Evolutionary conservation across 225 moss, liverwort and hornwort genomes (phyloP).

Genomic region (Straminergon stramineum): DNA sequence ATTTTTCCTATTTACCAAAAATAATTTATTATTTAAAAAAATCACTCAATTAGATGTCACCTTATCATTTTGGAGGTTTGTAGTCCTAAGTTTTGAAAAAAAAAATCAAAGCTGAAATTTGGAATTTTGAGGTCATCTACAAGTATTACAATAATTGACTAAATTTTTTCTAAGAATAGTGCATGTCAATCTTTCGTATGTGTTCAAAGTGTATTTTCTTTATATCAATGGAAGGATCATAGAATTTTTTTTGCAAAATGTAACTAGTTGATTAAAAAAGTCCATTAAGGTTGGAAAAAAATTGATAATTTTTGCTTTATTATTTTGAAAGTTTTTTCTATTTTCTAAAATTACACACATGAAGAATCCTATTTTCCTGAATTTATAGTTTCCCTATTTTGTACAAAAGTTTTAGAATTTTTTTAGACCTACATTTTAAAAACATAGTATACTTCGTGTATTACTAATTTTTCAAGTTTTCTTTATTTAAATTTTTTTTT

Average conservation of each 20-base stretch:
- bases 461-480: not conserved
- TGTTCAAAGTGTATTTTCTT: not conserved
- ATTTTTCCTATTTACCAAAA: not conserved
- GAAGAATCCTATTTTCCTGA: rapidly evolving
- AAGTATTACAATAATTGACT: too few species aligned
- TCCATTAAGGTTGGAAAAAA: not conserved
- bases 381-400: not conserved
- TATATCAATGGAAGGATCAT: not conserved
- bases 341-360: not conserved
- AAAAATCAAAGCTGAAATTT: not conserved
- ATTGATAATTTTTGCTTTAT: not conserved
- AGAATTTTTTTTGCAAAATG: not conserved
- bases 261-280: not conserved
- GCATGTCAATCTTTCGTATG: not conserved
- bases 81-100: not conserved
- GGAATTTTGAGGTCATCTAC: not conserved
- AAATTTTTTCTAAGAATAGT: not conserved
- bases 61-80: not conserved
- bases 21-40: not conserved
- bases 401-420: not conserved
- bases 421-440: not conserved
- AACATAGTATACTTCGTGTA: too few species aligned
- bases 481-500: not conserved
- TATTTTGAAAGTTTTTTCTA: not conserved
- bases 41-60: not conserved